Evolutionary conservation across 2,329 filamentous ascomycete genomes (phyloP), one percentile per base, ranked within the genome.

Genomic region (Cladosporium halotolerans): DNA sequence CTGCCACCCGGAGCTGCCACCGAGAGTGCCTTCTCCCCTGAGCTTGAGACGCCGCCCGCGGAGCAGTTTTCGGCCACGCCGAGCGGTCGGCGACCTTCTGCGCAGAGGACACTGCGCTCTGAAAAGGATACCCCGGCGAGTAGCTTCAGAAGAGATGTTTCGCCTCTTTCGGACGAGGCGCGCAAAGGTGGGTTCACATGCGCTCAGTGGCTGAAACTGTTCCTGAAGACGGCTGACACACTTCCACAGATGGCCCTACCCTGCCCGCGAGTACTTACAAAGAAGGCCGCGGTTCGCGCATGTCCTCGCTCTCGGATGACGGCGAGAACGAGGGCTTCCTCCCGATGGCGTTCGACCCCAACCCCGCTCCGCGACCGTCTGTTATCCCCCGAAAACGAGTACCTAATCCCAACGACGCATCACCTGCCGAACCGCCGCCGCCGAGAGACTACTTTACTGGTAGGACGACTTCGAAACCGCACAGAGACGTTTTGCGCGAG

Each of bases 211-310:
- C 61, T 60, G 61, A 63, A 62, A 61, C 57, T 33, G 41, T 46
- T 31, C 46, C 50, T 53, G 50, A 53, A 47, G 19, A 53, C 46
- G 50, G 46, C 50, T 54, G 51, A 56, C 50, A 43, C 39, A 43
- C 40, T 49, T 39, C 18, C 46, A 33, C 45, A 47, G 81, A 84
- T 55, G 83, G 81, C 32, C 76, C 89, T 23, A 84, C 83, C 3
- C 75, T 95, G 14, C 88, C 89, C 3, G 80, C 86, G 1, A 85
- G 83, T 45, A 88, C 80, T 7, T 95, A 95, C 70, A 82, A 86
- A 60, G 88, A 85, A 63, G 88, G 88, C 62, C 81, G 86, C 54
- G 86, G 86, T 63, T 92, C 88, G 2, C 74, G 84, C 54, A 76
- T 87, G 57, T 79, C 86, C 54, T 74, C 79, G 56, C 73, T 74